Conservation (phyloP, 345 rosid species). For the Rhodamnia argentea region DNA sequence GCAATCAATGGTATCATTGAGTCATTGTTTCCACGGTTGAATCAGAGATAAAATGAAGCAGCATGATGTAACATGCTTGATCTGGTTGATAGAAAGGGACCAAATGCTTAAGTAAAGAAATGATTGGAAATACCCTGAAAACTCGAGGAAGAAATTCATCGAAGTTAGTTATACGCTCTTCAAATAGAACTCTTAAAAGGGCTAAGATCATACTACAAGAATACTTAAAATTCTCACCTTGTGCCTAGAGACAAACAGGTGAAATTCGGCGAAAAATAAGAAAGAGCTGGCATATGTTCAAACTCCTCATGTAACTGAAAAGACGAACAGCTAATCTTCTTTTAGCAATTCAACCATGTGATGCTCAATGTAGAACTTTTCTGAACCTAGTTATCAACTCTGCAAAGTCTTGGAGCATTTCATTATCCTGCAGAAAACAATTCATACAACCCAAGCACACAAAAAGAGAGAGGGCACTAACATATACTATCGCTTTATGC, state of each 20-base stretch:
- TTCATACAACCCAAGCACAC: not conserved
- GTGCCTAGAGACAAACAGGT: not conserved
- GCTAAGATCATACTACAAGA: not conserved
- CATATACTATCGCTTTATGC: not conserved
- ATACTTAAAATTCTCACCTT: not conserved
- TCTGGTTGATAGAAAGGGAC: not conserved
- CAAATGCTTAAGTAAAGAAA: not conserved
- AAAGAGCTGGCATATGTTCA: not conserved
- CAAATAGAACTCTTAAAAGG: not conserved
- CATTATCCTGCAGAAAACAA: not conserved
- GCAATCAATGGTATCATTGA: not conserved
- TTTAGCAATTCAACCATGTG: not conserved
- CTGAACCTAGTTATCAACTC: not conserved
- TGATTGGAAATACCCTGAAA: not conserved
- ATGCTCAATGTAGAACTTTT: not conserved
- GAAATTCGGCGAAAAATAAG: not conserved
- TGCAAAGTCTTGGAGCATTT: not conserved
- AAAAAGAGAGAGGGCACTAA: not conserved
- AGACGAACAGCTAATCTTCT: not conserved
- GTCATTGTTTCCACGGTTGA: not conserved
- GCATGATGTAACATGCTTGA: not conserved
- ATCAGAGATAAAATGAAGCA: not conserved
- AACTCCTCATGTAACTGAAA: not conserved
- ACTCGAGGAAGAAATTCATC: not conserved
- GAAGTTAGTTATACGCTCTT: not conserved